Percentiles rank a stretch among this genome's conserved stretches.
phyloP scores from a whole-genome alignment of 345 rosid species.

The Camelina hispida region DNA sequence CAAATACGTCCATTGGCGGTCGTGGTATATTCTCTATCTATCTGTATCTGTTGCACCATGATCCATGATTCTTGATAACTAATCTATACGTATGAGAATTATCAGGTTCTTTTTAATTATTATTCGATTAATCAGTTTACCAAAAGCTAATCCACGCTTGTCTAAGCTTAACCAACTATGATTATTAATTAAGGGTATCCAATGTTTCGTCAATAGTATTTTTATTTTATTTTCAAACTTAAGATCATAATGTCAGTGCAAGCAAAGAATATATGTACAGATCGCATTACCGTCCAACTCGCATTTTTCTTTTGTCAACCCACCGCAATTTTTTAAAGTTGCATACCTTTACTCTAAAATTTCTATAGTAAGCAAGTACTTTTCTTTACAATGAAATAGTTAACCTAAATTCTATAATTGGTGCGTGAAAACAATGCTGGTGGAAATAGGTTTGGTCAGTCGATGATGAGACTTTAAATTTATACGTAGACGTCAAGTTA shows the following conservation, averaged over 20 bases:
- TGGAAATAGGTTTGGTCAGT: not conserved
- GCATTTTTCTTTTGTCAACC: not conserved
- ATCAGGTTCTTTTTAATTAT: constrained; percentile 24
- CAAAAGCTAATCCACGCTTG: constrained; percentile 34
- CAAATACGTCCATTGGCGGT: constrained; percentile 20
- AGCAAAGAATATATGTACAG: constrained; percentile 37
- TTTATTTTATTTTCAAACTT: constrained; percentile 4
- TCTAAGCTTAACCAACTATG: constrained; percentile 30
- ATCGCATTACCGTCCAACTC: constrained; percentile 40
- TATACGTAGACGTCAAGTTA: too few species aligned
- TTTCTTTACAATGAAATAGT: not conserved
- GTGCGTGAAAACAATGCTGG: not conserved
- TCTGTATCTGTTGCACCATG: constrained; percentile 21
- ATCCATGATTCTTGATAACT: constrained; percentile 7
- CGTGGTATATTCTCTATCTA: constrained; percentile 28
- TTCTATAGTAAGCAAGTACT: not conserved
- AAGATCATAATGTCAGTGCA: constrained; percentile 32
- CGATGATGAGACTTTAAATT: too few species aligned
- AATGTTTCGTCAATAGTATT: constrained; percentile 25
- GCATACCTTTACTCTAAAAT: not conserved
- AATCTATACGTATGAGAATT: not conserved
- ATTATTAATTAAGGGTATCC: constrained; percentile 31
- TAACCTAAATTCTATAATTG: not conserved
- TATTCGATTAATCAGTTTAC: constrained; percentile 25
- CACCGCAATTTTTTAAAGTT: not conserved